phyloP scores from a whole-genome alignment of 768 basidiomycete genomes.

The Kwoniella botswanensis region DNA sequence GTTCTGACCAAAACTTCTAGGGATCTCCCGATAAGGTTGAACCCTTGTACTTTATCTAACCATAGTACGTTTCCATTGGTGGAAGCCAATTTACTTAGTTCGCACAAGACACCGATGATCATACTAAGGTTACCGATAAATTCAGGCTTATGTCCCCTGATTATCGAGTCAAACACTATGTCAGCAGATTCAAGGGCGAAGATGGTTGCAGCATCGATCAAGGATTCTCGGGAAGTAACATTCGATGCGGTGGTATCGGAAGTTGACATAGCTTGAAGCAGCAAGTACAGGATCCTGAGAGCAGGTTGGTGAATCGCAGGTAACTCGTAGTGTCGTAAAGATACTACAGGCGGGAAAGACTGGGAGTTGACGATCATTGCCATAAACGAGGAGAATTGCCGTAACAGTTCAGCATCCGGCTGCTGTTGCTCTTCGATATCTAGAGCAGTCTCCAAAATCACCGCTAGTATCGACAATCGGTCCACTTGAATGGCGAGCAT shows the following conservation, averaged over 20 bases:
- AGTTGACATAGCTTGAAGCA: conserved; percentile 66
- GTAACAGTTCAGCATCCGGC: conserved; percentile 67
- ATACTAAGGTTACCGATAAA: conserved; percentile 36
- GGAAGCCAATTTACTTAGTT: conserved; percentile 27
- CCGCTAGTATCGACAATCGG: conserved; percentile 73
- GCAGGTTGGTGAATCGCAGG: conserved; percentile 78
- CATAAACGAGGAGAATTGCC: conserved; percentile 68
- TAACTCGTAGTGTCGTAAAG: conserved; percentile 70
- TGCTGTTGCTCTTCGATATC: conserved; percentile 58
- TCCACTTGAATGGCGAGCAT: conserved; percentile 80
- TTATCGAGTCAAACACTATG: conserved; percentile 37
- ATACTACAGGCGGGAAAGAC: conserved; percentile 72
- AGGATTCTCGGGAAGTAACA: conserved; percentile 65
- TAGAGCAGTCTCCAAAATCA: conserved; percentile 80
- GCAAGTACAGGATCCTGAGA: conserved; percentile 80
- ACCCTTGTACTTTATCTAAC: conserved; percentile 80
- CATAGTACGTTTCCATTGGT: conserved; percentile 65
- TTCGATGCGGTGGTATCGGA: conserved; percentile 9
- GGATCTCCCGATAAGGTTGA: conserved; percentile 75
- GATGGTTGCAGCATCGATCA: conserved; percentile 65
- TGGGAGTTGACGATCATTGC: conserved; percentile 73
- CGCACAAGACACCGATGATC: conserved; percentile 40
- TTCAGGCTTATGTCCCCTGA: conserved; percentile 15
- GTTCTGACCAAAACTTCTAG: conserved; percentile 73
- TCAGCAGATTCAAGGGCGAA: conserved; percentile 64